Conservation (phyloP, 176 grass and related monocot species). For the Zizania latifolia region DNA sequence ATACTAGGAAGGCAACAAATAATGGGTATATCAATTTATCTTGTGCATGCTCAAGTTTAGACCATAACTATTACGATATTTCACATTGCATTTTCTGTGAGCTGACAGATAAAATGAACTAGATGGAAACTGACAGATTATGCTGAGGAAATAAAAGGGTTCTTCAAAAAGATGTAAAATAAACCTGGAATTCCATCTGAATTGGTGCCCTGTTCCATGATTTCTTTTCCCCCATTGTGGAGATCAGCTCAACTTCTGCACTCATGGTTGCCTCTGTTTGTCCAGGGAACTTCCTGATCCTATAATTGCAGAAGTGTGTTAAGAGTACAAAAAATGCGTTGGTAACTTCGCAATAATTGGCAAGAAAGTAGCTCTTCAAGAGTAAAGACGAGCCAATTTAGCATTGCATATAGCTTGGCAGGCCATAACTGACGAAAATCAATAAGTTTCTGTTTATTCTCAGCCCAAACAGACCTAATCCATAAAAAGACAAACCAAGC, state of each 20-base stretch:
- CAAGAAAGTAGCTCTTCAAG: neutral
- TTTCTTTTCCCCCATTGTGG: slow-evolving; percentile 99
- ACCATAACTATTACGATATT: slow-evolving; percentile 7
- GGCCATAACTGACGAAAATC: neutral
- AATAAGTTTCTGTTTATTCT: no score
- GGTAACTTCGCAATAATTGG: slow-evolving; percentile 5
- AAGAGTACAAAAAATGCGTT: slow-evolving; percentile 14
- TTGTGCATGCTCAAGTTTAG: neutral
- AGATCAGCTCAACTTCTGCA: slow-evolving; percentile 95
- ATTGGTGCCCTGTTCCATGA: slow-evolving; percentile 86
- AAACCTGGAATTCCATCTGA: slow-evolving; percentile 99
- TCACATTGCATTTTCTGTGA: neutral
- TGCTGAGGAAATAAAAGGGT: neutral
- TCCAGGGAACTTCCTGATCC: slow-evolving; percentile 98
- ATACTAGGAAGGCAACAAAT: neutral
- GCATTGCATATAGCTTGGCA: neutral
- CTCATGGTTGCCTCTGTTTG: slow-evolving; percentile 99
- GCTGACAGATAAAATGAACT: neutral
- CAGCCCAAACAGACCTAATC: neutral
- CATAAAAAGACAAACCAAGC: neutral
- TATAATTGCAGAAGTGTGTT: slow-evolving; percentile 37
- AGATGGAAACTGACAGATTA: neutral
- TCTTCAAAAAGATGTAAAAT: neutral
- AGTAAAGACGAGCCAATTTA: neutral
- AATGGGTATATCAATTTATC: slow-evolving; percentile 2